Evolutionary conservation across 306 rosid genomes (phyloP), one percentile per base, ranked within the genome.

Genomic region (Cicer chorassanicum): DNA sequence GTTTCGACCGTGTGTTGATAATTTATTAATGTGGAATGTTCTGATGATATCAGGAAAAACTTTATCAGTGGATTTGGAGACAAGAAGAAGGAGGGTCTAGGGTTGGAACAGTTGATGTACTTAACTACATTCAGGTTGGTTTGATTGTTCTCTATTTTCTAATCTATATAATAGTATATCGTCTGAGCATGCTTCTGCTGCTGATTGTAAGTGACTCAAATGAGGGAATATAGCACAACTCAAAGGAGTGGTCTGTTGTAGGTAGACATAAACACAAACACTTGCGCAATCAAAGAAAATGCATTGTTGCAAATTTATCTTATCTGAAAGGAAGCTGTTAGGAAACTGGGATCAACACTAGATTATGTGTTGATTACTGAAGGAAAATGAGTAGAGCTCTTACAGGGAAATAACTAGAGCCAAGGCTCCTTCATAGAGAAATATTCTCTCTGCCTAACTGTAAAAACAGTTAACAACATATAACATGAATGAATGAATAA

Each of bases 1-100:
- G 56, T 67, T 50, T 24, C 2, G 43, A 48, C 10, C 39, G 11
- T 64, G 15, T 70, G 41, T 14, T 56, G 57, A 57, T 46, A 67
- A 73, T 82, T 71, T 24, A 14, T 71, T 45, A 34, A 67, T 61
- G 51, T 72, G 36, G 13, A 49, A 6, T 67, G 68, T 56, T 45
- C 9, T 72, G 42, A 2, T 69, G 56, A 59, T 84, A 70, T 82
- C 87, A 92, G 98, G 98, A 92, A 46, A 90, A 92, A 66, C 92
- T 92, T 43, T 83, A 86, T 84, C 96, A 90, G 67, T 92, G 98
- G 96, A 87, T 92, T 56, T 68, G 84, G 85, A 87, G 92, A 69
- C 96, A 92, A 51, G 91, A 92, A 83, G 96, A 92, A 66, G 91
- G 83, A 54, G 94, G 91, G 65, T 88, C 96, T 41, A 87, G 94